A percentile compares a stretch with the other conserved stretches of the same genome.
phyloP scores from a whole-genome alignment of 768 basidiomycete genomes.

The Podaxis mareebaensis region DNA sequence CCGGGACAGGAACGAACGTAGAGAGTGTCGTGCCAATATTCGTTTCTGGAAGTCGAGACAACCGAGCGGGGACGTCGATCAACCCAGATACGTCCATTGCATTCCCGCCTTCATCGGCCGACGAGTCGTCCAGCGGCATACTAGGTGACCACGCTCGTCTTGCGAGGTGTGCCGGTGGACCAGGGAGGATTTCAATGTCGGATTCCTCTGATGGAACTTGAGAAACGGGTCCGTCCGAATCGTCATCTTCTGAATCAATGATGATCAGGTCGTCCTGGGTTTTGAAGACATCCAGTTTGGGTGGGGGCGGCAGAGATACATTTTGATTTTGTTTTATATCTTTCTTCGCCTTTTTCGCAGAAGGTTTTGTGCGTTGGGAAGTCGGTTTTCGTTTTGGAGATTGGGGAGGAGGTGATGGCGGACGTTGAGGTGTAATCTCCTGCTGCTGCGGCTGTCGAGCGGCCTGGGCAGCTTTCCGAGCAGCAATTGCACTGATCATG shows the following conservation, averaged over 20 bases:
- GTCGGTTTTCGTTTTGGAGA: slow-evolving; percentile 49
- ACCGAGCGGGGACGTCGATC: slow-evolving; percentile 17
- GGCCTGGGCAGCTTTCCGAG: slow-evolving; percentile 59
- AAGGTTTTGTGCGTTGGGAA: slow-evolving; percentile 21
- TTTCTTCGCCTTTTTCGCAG: slow-evolving; percentile 27
- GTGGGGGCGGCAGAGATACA: slow-evolving; percentile 33
- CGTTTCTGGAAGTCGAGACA: background rate
- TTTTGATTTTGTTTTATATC: slow-evolving; percentile 24
- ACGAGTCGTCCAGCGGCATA: slow-evolving; percentile 46
- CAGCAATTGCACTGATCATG: slow-evolving; percentile 79
- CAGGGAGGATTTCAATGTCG: slow-evolving; percentile 3
- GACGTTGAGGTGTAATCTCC: slow-evolving; percentile 11
- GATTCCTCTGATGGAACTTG: slow-evolving; percentile 16
- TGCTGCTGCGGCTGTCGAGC: slow-evolving; percentile 22
- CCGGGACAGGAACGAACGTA: slow-evolving; percentile 47
- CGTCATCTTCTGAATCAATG: slow-evolving; percentile 39
- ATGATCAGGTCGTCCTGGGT: slow-evolving; percentile 38
- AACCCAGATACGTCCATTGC: slow-evolving; percentile 24
- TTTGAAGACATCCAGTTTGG: slow-evolving; percentile 30
- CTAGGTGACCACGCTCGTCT: slow-evolving; percentile 63
- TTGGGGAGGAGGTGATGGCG: slow-evolving; percentile 14
- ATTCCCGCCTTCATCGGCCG: slow-evolving; percentile 43
- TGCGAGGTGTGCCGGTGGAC: slow-evolving; percentile 19
- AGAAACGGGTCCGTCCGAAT: slow-evolving; percentile 24
- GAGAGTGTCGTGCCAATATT: slow-evolving; percentile 32